Base-by-base conservation (phyloP, 495 filamentous ascomycete genomes). In the Neurospora intermedia region DNA sequence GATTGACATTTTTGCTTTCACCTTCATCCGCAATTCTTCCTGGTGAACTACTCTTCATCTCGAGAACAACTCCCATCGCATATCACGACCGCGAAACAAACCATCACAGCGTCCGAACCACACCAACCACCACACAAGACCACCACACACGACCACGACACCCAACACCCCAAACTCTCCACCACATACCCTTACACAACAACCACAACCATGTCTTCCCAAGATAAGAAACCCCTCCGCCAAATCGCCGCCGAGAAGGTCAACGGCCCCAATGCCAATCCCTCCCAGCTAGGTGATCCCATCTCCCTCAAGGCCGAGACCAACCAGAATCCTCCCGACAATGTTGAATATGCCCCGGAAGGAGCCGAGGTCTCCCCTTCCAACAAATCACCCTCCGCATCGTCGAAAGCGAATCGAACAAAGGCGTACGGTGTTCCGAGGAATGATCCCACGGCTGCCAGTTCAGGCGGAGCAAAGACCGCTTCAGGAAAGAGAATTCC, bases 301-400 rank as follows among this genome's bases (percentile, higher is more conserved):
- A 79, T 81, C 73, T 81, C 79, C 43, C 75, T 84, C 23, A 83
- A 84, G 43, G 80, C 81, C 41, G 84, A 85, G 76, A 84, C 80
- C 38, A 80, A 66, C 69, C 71, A 74, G 4, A 27, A 35, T 38
- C 16, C 54, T 18, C 54, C 54, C 31, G 9, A 16, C 2, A 38
- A 38, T 3, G 13, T 66, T 18, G 6, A 66, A 18, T 66, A 66
- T 9, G 27, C 6, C 13, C 54, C 54, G 6, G 54, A 66, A 18
- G 54, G 54, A 31, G 54, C 54, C 2, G 54, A 66, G 27, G 27
- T 31, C 48, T n/a, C 35, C 35, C 35, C 35, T 38, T 38, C 35
- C 4, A 38, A 46, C 18, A 27, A 59, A 6, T 31, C 48, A 15
- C 15, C 11, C 2, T 5, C 18, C 18, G 3, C 0, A 11, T 54